Evolutionary conservation across 306 rosid species (phyloP).

Genomic region (Citrullus amarus): DNA sequence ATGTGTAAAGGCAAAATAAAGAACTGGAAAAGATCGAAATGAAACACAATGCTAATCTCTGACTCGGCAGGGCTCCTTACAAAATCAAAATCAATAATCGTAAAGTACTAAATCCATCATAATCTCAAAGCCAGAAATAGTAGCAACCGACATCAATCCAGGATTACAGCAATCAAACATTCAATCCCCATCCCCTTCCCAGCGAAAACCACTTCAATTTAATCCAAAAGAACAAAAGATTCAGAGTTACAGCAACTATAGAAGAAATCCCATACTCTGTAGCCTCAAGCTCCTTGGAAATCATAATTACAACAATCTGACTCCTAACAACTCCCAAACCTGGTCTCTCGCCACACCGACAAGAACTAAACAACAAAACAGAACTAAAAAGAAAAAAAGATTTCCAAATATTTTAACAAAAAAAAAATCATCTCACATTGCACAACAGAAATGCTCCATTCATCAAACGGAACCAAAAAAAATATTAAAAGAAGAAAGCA

Average conservation of each 20-base stretch:
- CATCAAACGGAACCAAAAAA: not conserved
- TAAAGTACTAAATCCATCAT: not conserved
- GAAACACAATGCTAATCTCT: not conserved
- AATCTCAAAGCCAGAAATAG: not conserved
- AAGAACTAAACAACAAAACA: not conserved
- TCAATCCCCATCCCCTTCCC: not conserved
- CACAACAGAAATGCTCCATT: not conserved
- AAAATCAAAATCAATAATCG: not conserved
- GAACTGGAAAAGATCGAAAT: not conserved
- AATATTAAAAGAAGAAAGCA: not conserved
- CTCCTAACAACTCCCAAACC: not conserved
- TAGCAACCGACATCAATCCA: not conserved
- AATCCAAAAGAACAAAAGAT: not conserved
- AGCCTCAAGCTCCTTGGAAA: not conserved
- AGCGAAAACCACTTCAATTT: not conserved
- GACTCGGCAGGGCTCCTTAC: not conserved
- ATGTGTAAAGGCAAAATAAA: not conserved
- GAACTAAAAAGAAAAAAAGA: not conserved
- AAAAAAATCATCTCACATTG: not conserved
- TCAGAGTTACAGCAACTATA: not conserved
- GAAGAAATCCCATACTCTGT: not conserved
- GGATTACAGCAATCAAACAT: not conserved
- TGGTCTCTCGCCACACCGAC: not conserved
- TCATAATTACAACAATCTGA: not conserved
- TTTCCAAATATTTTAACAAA: not conserved